Conservation (phyloP, 1,284 basidiomycete genomes). For the Mycena sp. region DNA sequence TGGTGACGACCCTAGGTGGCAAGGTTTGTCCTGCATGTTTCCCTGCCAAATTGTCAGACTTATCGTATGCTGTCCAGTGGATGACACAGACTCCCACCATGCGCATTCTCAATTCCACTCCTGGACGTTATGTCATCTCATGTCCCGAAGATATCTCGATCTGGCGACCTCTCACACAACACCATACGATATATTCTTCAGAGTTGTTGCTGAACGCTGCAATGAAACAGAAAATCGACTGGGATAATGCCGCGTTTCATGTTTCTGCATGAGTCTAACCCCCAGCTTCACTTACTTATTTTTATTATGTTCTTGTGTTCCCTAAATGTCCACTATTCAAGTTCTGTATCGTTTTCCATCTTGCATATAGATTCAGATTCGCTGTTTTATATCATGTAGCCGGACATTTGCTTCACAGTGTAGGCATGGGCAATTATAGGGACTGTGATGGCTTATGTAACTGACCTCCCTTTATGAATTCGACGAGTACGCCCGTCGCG, state of each 20-base stretch:
- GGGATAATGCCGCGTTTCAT: slow-evolving; percentile 53
- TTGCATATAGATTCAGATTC: too few relatives aligned
- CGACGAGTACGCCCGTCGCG: too few relatives aligned
- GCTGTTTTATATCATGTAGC: too few relatives aligned
- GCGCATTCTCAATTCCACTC: slow-evolving; percentile 61
- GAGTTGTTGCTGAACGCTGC: slow-evolving; percentile 73
- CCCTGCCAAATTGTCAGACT: neutral
- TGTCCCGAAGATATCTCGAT: slow-evolving; percentile 65
- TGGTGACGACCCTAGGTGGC: slow-evolving; percentile 74
- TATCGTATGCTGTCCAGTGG: slow-evolving; percentile 42
- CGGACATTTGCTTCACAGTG: too few relatives aligned
- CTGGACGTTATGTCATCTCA: slow-evolving; percentile 68
- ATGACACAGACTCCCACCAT: slow-evolving; percentile 60
- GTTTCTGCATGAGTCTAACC: neutral
- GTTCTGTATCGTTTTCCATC: too few relatives aligned
- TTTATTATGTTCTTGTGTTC: too few relatives aligned
- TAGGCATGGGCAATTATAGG: too few relatives aligned
- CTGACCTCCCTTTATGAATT: too few relatives aligned
- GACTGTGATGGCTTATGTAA: too few relatives aligned
- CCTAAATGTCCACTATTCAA: too few relatives aligned
- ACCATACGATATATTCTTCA: slow-evolving; percentile 64
- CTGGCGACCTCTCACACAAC: slow-evolving; percentile 65
- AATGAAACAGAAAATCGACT: slow-evolving; percentile 72
- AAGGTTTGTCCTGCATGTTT: slow-evolving; percentile 52
- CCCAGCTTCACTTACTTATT: neutral